These are phyloP conservation scores for Hymenotorrendiella dingleyae DNA, from an alignment of 2,329 filamentous ascomycete genomes.

Conservation along the genomic window DNA sequence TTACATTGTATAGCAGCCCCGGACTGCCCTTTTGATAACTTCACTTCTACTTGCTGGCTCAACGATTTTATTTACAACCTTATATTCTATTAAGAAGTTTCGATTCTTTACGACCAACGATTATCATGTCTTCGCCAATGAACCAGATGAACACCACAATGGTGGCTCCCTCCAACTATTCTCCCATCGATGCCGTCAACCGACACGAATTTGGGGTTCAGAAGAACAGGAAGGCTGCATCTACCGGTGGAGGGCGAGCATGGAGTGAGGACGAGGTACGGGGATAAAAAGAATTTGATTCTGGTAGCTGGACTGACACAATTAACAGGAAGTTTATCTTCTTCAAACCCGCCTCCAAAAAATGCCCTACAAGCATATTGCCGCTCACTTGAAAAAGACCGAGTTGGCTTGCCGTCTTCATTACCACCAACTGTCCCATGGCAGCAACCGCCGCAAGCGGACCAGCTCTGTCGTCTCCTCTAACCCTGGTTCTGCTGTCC, in stretches of 20 bases:
- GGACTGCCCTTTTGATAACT: slow-evolving; percentile 34
- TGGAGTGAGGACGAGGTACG: slow-evolving; percentile 82
- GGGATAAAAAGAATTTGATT: slow-evolving; percentile 2
- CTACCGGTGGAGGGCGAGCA: slow-evolving; percentile 69
- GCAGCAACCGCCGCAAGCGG: slow-evolving; percentile 73
- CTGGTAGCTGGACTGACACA: slow-evolving; percentile 8
- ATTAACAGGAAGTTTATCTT: slow-evolving; percentile 67
- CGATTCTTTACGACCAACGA: slow-evolving; percentile 24
- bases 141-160: slow-evolving; percentile 31
- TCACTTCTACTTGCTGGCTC: slow-evolving; percentile 30
- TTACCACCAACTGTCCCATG: slow-evolving; percentile 80
- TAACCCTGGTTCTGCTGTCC: slow-evolving; percentile 44
- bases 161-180: slow-evolving; percentile 25
- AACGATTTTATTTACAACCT: slow-evolving; percentile 21
- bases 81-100: slow-evolving; percentile 16
- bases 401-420: slow-evolving; percentile 82
- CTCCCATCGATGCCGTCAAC: slow-evolving; percentile 45
- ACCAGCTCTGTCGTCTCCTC: slow-evolving; percentile 64
- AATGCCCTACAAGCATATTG: slow-evolving; percentile 89
- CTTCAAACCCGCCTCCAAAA: slow-evolving; percentile 79
- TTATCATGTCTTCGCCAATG: slow-evolving; percentile 28
- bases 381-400: slow-evolving; percentile 78
- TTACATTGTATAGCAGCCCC: slow-evolving; percentile 42
- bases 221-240: slow-evolving; percentile 62
- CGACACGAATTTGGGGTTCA: slow-evolving; percentile 54